Conservation (phyloP, 1,284 basidiomycete species). For the Amylostereum chailletii region DNA sequence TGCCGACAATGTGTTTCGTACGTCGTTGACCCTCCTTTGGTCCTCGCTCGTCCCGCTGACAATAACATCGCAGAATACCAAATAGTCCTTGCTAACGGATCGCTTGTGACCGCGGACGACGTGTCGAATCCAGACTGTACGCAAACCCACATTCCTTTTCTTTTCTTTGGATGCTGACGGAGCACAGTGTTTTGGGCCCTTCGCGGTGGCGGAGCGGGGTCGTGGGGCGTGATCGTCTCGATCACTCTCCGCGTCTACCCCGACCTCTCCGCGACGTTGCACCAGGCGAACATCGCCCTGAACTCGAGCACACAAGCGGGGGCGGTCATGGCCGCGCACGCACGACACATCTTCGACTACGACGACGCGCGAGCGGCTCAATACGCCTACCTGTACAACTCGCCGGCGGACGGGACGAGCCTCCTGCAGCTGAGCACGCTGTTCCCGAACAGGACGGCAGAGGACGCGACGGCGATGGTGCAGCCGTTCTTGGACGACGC, state of each 20-base stretch:
- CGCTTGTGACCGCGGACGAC: slow-evolving; percentile 19
- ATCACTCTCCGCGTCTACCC: slow-evolving; percentile 23
- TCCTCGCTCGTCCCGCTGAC: not conserved
- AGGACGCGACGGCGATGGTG: slow-evolving; percentile 16
- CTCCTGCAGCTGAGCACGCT: slow-evolving; percentile 7
- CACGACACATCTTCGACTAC: slow-evolving; percentile 24
- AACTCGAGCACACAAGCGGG: slow-evolving; percentile 6
- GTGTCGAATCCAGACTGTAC: slow-evolving; percentile 9
- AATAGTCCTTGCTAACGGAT: slow-evolving; percentile 21
- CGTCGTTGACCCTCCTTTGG: not conserved
- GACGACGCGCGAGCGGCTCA: slow-evolving; percentile 21
- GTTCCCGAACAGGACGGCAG: slow-evolving; percentile 11
- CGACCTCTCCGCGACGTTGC: slow-evolving; percentile 19
- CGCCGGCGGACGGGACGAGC: slow-evolving; percentile 5
- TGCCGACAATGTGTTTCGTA: slow-evolving; percentile 22
- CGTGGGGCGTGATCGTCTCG: slow-evolving; percentile 25
- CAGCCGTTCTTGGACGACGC: slow-evolving; percentile 18
- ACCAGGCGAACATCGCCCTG: slow-evolving; percentile 10
- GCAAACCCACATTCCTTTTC: not conserved
- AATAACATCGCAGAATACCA: slow-evolving; percentile 15
- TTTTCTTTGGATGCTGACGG: not conserved
- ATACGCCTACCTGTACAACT: slow-evolving; percentile 19
- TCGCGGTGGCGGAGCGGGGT: slow-evolving; percentile 25
- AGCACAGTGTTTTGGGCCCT: slow-evolving; percentile 24
- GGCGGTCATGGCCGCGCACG: slow-evolving; percentile 10